These are phyloP conservation scores for Cladosporium cucumerinum DNA, from an alignment of 2,329 filamentous ascomycete species.

Conservation along the genomic window DNA sequence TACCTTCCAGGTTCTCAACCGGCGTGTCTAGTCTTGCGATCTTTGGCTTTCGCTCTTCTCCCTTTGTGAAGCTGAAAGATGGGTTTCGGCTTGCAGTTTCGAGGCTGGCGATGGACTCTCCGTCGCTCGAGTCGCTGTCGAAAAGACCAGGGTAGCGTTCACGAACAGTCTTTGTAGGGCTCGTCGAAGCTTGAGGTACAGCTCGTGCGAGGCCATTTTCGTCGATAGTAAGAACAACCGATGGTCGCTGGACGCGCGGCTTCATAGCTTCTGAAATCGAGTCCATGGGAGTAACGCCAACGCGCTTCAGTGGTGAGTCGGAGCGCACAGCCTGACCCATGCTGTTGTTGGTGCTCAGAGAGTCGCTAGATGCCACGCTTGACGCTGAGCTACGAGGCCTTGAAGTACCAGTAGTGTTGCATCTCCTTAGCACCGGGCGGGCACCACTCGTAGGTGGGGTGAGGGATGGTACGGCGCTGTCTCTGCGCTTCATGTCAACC, in stretches of 20 bases:
- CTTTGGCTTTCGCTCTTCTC: conserved; percentile 30
- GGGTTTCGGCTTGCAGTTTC: conserved; percentile 27
- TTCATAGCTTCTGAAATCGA: conserved; percentile 46
- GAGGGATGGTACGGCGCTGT: conserved; percentile 19
- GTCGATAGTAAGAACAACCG: conserved; percentile 45
- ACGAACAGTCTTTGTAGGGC: conserved; percentile 34
- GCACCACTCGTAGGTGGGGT: not conserved
- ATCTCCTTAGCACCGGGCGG: conserved; percentile 38
- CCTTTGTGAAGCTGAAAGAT: conserved; percentile 31
- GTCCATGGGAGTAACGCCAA: conserved; percentile 40
- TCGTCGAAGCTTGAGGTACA: conserved; percentile 39
- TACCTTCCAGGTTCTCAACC: conserved; percentile 34
- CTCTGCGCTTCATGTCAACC: conserved; percentile 25
- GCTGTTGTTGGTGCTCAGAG: conserved; percentile 28
- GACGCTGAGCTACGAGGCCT: conserved; percentile 19
- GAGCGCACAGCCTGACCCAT: conserved; percentile 40
- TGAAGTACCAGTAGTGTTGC: conserved; percentile 43
- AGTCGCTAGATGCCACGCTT: conserved; percentile 3
- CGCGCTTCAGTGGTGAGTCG: conserved; percentile 47
- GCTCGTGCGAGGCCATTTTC: conserved; percentile 47
- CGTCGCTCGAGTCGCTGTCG: conserved; percentile 38
- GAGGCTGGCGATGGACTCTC: conserved; percentile 28
- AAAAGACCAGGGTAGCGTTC: conserved; percentile 46
- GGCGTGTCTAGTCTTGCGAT: conserved; percentile 34
- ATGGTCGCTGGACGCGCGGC: conserved; percentile 36